Evolutionary conservation across 73 alveolate species (phyloP), one percentile per base, ranked within the genome.

Genomic region (Blepharisma japonicum): DNA sequence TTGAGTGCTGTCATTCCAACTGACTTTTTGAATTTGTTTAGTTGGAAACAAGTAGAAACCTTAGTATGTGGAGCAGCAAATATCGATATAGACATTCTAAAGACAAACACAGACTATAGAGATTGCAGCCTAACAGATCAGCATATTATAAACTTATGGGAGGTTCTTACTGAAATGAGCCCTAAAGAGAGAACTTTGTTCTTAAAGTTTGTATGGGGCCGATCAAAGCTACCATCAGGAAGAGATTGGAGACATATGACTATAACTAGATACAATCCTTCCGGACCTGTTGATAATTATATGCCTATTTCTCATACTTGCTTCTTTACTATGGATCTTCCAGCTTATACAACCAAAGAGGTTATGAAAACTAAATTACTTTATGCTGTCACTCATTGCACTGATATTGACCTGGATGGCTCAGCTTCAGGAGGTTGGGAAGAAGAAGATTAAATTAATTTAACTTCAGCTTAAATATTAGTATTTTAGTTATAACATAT

Each of bases 181-280:
- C 91, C 88, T 6, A 90, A 77, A 68, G 98, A 92, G 79, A 89
- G 95, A 81, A 84, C 90, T 55, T 85, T 86, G 27, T 92, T 84
- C 83, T 70, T 92, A 71, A 89, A 88, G 83, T 92, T 92, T 74
- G 98, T 92, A 7, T 92, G 96, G 98, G 98, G 98, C 25, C 83
- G 98, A 67, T 84, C 95, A 51, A 89, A 95, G 86, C 89, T 92
- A 54, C 93, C 93, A 68, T 80, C 86, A 55, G 81, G 89, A n/a
- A 78, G 89, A 70, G 76, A 55, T 70, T 68, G 80, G 77, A 79
- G 92, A 79, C 85, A 78, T 81, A 83, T 81, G 56, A 70, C 11
- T 2, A 45, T 70, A 9, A 45, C 80, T 2, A 70, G 66, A 45
- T 70, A 61, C 5, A 61, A 61, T 61, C 74, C 74, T 61, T 20